Evolutionary conservation across 306 rosid species (phyloP).

Genomic region (Dalbergia cochinchinensis): DNA sequence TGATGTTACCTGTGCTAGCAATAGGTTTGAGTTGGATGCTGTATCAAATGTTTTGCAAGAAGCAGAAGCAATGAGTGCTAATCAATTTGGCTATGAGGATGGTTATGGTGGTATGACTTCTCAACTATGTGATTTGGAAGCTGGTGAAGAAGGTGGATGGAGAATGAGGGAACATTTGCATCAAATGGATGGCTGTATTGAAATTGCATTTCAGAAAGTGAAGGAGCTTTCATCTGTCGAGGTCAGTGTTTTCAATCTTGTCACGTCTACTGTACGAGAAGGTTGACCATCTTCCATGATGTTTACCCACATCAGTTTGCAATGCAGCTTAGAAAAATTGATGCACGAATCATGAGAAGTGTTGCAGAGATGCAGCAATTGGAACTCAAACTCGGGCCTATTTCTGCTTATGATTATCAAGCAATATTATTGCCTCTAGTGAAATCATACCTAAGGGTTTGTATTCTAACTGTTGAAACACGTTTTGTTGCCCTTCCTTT

Average conservation of each 20-base stretch:
- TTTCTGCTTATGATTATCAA: conserved; percentile 84
- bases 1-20: conserved; percentile 60
- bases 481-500: conserved; percentile 25
- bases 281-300: conserved; percentile 22
- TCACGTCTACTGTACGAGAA: conserved; percentile 11
- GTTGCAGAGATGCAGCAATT: conserved; percentile 84
- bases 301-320: conserved; percentile 44
- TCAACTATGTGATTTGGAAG: conserved; percentile 84
- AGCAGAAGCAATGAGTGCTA: conserved; percentile 72
- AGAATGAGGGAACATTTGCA: conserved; percentile 81
- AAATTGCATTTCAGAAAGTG: conserved; percentile 83
- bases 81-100: conserved; percentile 78
- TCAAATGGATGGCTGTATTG: conserved; percentile 81
- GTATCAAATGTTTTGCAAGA: conserved; percentile 84
- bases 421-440: conserved; percentile 83
- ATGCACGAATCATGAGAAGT: conserved; percentile 77
- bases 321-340: conserved; percentile 89
- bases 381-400: conserved; percentile 83
- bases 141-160: conserved; percentile 90
- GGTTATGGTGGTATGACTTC: conserved; percentile 68
- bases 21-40: conserved; percentile 74
- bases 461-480: conserved; percentile 54
- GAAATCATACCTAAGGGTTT: conserved; percentile 88
- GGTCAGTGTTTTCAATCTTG: conserved; percentile 60
- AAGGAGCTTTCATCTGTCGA: conserved; percentile 84